These are phyloP conservation scores for Hanseniaspora valbyensis DNA, from an alignment of 805 yeast species.

Conservation along the genomic window DNA sequence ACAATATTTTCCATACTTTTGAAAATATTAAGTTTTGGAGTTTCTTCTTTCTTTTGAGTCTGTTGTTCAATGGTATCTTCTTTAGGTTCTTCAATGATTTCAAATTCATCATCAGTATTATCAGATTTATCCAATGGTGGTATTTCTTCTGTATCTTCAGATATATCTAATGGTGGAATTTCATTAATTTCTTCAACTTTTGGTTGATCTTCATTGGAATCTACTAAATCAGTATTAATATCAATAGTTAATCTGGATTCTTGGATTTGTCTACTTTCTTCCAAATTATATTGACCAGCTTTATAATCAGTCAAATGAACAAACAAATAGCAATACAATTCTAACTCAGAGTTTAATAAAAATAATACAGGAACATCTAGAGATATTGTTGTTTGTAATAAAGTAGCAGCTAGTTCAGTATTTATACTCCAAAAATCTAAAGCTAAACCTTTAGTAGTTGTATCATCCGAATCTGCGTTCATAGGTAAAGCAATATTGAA, in stretches of 20 bases:
- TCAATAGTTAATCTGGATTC: constrained; percentile 8
- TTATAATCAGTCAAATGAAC: constrained; percentile 46
- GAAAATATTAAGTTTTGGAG: neutral
- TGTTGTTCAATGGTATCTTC: neutral
- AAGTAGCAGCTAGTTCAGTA: constrained; percentile 34
- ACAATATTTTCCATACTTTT: constrained; percentile 2
- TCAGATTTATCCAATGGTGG: neutral
- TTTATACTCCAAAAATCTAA: constrained; percentile 34
- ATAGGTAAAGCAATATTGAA: constrained; percentile 66
- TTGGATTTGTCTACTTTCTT: constrained; percentile 3
- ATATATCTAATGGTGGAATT: neutral
- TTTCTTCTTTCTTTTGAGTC: neutral
- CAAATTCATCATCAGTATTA: neutral
- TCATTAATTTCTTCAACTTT: neutral
- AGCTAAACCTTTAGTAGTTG: constrained; percentile 59
- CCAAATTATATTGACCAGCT: constrained; percentile 25
- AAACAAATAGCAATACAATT: constrained; percentile 51
- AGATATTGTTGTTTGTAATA: constrained; percentile 43
- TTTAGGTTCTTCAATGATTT: neutral
- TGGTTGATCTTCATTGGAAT: neutral
- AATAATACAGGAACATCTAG: constrained; percentile 57
- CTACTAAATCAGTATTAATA: neutral
- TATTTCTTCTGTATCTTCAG: neutral
- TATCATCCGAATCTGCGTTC: constrained; percentile 50
- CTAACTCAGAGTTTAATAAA: constrained; percentile 53